phyloP scores from a whole-genome alignment of 768 basidiomycete species.

The Suillus paluster region DNA sequence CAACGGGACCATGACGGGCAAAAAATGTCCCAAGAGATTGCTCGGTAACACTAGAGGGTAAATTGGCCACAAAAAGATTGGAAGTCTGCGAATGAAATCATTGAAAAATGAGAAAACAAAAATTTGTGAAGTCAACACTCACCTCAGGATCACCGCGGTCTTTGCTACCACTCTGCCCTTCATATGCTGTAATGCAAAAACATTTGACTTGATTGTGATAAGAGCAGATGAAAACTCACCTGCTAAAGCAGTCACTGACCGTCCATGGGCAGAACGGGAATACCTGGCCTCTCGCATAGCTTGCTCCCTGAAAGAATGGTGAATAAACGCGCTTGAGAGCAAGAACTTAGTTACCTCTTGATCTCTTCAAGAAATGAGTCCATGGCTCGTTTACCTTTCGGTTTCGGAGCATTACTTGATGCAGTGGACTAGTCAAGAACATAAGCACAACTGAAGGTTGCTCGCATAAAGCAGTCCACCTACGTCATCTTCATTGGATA shows the following conservation, averaged over 20 bases:
- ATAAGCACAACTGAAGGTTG: slow-evolving; percentile 7
- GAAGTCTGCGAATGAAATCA: slow-evolving; percentile 64
- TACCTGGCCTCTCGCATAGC: slow-evolving; percentile 88
- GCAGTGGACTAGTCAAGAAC: slow-evolving; percentile 54
- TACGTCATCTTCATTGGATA: slow-evolving; percentile 38
- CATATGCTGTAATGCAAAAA: slow-evolving; percentile 63
- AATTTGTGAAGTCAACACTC: slow-evolving; percentile 19
- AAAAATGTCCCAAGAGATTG: slow-evolving; percentile 88
- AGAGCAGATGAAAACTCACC: slow-evolving; percentile 47
- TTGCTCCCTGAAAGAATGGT: slow-evolving; percentile 71
- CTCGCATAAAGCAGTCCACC: slow-evolving; percentile 20
- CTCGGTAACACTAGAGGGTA: slow-evolving; percentile 88
- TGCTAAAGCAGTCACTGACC: slow-evolving; percentile 91
- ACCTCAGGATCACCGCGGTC: slow-evolving; percentile 90
- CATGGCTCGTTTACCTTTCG: slow-evolving; percentile 96
- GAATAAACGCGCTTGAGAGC: neutral
- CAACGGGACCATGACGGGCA: slow-evolving; percentile 90
- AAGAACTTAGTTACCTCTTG: slow-evolving; percentile 63
- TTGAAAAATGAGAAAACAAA: slow-evolving; percentile 3
- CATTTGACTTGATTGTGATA: slow-evolving; percentile 5
- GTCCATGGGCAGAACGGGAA: slow-evolving; percentile 66
- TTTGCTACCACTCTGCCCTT: slow-evolving; percentile 88
- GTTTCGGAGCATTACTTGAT: slow-evolving; percentile 59
- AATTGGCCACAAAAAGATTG: slow-evolving; percentile 94
- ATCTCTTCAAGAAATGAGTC: slow-evolving; percentile 96